phyloP scores from a whole-genome alignment of 176 grass and related monocot species.

The Aegilops umbellulata region DNA sequence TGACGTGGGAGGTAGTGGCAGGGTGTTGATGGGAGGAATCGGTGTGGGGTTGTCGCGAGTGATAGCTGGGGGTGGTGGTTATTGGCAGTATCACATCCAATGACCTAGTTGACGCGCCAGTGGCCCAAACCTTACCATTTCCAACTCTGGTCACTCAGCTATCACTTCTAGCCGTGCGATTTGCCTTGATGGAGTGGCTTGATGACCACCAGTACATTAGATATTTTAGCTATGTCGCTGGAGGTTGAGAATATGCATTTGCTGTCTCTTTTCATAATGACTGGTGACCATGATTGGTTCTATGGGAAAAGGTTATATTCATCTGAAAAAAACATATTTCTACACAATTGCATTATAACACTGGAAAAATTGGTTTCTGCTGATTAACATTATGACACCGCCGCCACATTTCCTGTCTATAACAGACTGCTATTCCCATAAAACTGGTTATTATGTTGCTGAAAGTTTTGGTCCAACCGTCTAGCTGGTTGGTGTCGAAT shows the following conservation, averaged over 20 bases:
- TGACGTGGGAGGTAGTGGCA: background rate
- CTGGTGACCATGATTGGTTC: background rate
- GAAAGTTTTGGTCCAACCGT: background rate
- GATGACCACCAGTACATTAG: background rate
- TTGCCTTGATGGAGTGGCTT: background rate
- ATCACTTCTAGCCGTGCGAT: background rate
- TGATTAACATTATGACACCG: background rate
- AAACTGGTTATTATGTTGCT: background rate
- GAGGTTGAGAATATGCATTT: background rate
- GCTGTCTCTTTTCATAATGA: background rate
- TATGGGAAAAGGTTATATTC: background rate
- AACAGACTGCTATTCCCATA: background rate
- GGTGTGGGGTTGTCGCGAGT: background rate
- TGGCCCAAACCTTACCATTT: background rate
- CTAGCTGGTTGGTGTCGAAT: background rate
- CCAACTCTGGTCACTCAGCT: background rate
- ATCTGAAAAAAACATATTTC: background rate
- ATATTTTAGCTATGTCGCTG: background rate
- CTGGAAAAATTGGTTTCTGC: background rate
- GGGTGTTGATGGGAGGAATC: background rate
- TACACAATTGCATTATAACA: background rate
- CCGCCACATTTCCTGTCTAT: background rate
- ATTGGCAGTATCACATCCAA: background rate
- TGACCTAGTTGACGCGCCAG: background rate
- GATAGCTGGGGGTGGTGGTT: background rate